Conservation (phyloP, 371 early-diverging fungal genomes). For the Saksenaea oblongispora region DNA sequence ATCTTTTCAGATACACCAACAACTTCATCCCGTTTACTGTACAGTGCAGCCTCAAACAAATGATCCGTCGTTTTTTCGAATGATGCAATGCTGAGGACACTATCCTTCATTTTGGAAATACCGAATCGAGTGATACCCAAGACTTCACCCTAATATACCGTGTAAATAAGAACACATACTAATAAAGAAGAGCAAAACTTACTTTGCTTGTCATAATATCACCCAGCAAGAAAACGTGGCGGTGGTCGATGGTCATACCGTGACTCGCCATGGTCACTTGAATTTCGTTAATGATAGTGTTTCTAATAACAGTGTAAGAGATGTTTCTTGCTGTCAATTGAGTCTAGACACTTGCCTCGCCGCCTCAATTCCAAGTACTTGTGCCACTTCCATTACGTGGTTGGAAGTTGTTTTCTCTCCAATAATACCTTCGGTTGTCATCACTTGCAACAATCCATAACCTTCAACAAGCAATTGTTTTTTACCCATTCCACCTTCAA, state of each 20-base stretch:
- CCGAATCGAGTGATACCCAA: constrained; percentile 99
- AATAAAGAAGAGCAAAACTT: constrained; percentile 14
- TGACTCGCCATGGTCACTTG: constrained; percentile 86
- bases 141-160: constrained; percentile 82
- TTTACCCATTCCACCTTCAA: constrained; percentile 56
- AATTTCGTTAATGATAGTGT: constrained; percentile 88
- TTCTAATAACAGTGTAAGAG: constrained; percentile 25
- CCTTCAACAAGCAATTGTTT: constrained; percentile 92
- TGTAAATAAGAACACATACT: neutral
- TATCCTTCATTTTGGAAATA: constrained; percentile 98
- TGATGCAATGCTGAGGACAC: constrained; percentile 99
- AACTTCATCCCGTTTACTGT: constrained; percentile 89
- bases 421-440: constrained; percentile 87
- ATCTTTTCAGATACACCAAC: constrained; percentile 99
- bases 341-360: constrained; percentile 53
- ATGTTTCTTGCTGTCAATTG: neutral
- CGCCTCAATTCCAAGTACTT: constrained; percentile 98
- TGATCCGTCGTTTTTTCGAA: constrained; percentile 99
- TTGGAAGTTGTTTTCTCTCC: constrained; percentile 86
- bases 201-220: constrained; percentile 98
- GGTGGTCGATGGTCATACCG: constrained; percentile 97
- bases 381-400: constrained; percentile 92
- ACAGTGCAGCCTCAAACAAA: constrained; percentile 97
- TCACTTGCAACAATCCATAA: constrained; percentile 89
- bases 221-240: constrained; percentile 97